Evolutionary conservation across 257 asterid species (phyloP).

Genomic region (Solanum pennellii): DNA sequence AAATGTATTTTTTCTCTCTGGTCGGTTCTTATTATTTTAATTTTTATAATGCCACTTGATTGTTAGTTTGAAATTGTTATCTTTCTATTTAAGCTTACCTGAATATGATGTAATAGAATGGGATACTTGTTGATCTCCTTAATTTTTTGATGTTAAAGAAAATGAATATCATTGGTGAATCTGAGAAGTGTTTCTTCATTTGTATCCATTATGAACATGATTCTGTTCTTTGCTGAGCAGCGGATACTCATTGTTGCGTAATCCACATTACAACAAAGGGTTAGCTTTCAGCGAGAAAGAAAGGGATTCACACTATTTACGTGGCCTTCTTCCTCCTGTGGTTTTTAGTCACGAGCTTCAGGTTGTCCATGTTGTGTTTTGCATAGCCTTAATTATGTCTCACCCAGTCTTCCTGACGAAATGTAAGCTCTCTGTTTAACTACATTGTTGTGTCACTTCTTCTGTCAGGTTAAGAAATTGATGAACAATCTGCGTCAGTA

Average conservation of each 20-base stretch:
- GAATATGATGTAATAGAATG: background rate
- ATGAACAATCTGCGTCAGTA: slow-evolving; percentile 85
- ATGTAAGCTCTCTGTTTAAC: background rate
- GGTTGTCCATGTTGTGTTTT: slow-evolving; percentile 24
- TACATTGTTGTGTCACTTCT: background rate
- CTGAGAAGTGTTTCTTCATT: background rate
- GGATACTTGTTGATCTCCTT: background rate
- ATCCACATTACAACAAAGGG: slow-evolving; percentile 96
- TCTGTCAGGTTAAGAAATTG: slow-evolving; percentile 76
- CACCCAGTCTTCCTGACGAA: background rate
- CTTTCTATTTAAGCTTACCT: background rate
- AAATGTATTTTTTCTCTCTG: background rate
- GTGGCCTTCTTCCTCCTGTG: slow-evolving; percentile 97
- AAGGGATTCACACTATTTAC: slow-evolving; percentile 89
- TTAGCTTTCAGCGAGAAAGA: slow-evolving; percentile 85
- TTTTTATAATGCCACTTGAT: background rate
- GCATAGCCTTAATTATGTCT: background rate
- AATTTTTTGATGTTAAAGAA: background rate
- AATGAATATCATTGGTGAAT: background rate
- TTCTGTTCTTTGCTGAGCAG: slow-evolving; percentile 24
- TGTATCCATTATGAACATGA: background rate
- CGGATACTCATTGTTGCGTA: slow-evolving; percentile 96
- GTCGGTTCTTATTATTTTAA: background rate
- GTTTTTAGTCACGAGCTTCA: slow-evolving; percentile 65
- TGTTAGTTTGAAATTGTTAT: background rate